Conservation (phyloP, 176 grass and related monocot species). For the Alloteropsis semialata region DNA sequence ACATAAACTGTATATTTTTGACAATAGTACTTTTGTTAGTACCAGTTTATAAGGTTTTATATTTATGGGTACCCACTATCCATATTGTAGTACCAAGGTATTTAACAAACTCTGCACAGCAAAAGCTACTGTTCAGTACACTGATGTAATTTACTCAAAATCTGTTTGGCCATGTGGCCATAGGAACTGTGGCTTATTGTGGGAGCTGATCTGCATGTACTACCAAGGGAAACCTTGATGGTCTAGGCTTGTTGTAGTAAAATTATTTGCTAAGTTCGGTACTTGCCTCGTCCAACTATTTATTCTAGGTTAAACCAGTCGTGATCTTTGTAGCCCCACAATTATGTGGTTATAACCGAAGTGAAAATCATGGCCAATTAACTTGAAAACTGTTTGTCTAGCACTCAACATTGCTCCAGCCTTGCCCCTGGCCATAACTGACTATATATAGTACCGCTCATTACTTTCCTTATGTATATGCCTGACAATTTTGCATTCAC, state of each 20-base stretch:
- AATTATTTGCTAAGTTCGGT: conserved; percentile 8
- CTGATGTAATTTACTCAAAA: not conserved
- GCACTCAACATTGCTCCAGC: not conserved
- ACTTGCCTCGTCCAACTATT: not conserved
- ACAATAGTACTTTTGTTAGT: not conserved
- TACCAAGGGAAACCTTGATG: not conserved
- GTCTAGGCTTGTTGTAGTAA: conserved; percentile 4
- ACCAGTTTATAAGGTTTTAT: not conserved
- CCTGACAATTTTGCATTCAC: not conserved
- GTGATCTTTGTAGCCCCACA: not conserved
- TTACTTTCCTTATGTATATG: not conserved
- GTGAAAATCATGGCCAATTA: not conserved
- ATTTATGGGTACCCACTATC: not conserved
- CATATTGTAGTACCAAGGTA: not conserved
- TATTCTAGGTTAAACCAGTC: not conserved
- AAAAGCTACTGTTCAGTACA: not conserved
- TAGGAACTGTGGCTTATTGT: not conserved
- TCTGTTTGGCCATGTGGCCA: not conserved
- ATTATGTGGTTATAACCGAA: conserved; percentile 4
- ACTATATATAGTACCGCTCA: not conserved
- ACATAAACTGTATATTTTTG: not conserved
- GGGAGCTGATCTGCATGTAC: not conserved
- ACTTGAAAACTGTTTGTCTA: not conserved
- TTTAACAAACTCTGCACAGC: not conserved
- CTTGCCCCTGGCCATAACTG: not conserved